Conservation (phyloP, 495 filamentous ascomycete genomes). For the Aspergillus campestris region DNA sequence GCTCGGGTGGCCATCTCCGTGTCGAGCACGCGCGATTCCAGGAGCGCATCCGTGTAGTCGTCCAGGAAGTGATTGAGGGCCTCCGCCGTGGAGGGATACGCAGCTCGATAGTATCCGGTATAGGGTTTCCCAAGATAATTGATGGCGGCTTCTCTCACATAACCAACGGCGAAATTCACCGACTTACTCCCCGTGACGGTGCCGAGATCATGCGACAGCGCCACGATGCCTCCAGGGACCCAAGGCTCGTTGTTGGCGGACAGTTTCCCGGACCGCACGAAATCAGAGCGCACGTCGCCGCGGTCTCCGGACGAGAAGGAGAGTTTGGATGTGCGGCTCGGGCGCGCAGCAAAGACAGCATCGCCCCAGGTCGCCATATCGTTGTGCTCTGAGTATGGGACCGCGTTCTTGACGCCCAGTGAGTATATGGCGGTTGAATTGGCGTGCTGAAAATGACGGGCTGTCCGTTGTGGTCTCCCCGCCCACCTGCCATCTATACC, state of each 20-base stretch:
- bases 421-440: slow-evolving; percentile 20
- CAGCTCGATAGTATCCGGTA: slow-evolving; percentile 36
- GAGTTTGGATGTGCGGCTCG: slow-evolving; percentile 19
- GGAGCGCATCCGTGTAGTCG: slow-evolving; percentile 33
- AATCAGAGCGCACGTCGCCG: slow-evolving; percentile 14
- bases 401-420: slow-evolving; percentile 27
- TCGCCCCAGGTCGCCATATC: slow-evolving; percentile 42
- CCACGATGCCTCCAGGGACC: slow-evolving; percentile 23
- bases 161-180: slow-evolving; percentile 41
- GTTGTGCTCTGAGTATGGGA: slow-evolving; percentile 29
- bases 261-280: slow-evolving; percentile 17
- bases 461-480: slow-evolving; percentile 24
- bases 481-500: slow-evolving; percentile 46
- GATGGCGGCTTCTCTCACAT: slow-evolving; percentile 35
- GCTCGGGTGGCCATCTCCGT: slow-evolving; percentile 20
- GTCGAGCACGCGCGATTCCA: slow-evolving; percentile 29
- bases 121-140: slow-evolving; percentile 40
- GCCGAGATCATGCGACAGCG: slow-evolving; percentile 37
- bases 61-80: slow-evolving; percentile 35
- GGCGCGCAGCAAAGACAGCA: slow-evolving; percentile 22
- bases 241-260: slow-evolving; percentile 13
- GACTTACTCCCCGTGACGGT: slow-evolving; percentile 18
- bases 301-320: slow-evolving; percentile 19
- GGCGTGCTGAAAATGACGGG: slow-evolving; percentile 17
- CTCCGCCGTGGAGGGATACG: slow-evolving; percentile 19